A percentile compares a stretch with the other conserved stretches of the same genome.
Evolutionary conservation across 495 filamentous ascomycete genomes (phyloP).

Genomic region (Lasiosphaeris hirsuta): DNA sequence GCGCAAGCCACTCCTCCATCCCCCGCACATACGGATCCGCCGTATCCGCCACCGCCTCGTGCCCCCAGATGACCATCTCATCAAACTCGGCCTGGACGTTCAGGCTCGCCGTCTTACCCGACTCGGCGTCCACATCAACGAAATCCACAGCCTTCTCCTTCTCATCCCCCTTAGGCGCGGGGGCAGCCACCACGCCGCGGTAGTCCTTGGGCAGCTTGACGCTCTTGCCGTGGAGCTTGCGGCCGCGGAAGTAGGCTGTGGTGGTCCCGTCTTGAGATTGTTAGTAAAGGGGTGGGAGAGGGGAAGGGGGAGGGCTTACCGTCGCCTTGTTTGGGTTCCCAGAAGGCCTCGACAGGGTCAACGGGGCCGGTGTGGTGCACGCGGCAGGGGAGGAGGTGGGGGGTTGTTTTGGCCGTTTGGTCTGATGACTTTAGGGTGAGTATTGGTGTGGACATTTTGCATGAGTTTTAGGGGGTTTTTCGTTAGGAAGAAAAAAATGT

Average conservation of each 20-base stretch:
- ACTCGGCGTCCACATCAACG: constrained; percentile 45
- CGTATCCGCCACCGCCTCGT: constrained; percentile 54
- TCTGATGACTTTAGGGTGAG: constrained; percentile 19
- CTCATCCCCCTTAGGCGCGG: constrained; percentile 12
- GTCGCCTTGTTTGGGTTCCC: constrained; percentile 53
- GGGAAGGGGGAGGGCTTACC: constrained; percentile 10
- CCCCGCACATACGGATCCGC: constrained; percentile 57
- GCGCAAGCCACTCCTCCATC: constrained; percentile 79
- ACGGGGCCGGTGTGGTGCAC: constrained; percentile 77
- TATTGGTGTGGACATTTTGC: constrained; percentile 29
- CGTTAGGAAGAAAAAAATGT: not conserved
- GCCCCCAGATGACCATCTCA: constrained; percentile 77
- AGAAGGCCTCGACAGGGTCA: constrained; percentile 64
- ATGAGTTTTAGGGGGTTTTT: not conserved
- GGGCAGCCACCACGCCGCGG: constrained; percentile 51
- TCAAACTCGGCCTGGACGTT: constrained; percentile 70
- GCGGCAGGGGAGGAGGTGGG: constrained; percentile 81
- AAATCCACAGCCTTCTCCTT: constrained; percentile 29
- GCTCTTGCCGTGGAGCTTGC: constrained; percentile 68
- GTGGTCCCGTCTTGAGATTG: constrained; percentile 40
- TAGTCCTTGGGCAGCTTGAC: constrained; percentile 74
- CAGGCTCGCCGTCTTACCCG: constrained; percentile 53
- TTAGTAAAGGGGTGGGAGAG: not conserved
- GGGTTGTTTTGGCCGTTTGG: constrained; percentile 48
- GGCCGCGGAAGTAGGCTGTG: constrained; percentile 76